These are phyloP conservation scores for Rosa rugosa DNA, from an alignment of 306 rosid species.

Conservation along the genomic window DNA sequence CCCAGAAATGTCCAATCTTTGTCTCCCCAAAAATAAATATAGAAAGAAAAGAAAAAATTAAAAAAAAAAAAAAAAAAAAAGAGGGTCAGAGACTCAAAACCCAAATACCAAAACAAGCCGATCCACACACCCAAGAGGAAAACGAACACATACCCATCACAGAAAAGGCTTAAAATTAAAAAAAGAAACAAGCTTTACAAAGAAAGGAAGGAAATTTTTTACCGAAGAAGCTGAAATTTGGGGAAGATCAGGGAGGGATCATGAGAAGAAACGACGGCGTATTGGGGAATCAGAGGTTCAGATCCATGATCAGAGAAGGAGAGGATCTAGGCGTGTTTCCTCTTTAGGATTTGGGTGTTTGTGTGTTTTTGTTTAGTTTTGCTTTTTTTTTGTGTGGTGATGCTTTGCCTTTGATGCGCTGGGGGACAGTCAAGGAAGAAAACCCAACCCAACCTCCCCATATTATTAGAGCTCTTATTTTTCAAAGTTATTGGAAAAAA, in stretches of 20 bases:
- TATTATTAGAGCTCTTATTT: slow-evolving; percentile 10
- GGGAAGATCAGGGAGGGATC: slow-evolving; percentile 31
- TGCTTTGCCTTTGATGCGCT: slow-evolving; percentile 58
- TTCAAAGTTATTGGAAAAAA: neutral
- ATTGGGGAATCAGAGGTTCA: slow-evolving; percentile 31
- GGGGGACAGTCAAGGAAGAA: slow-evolving; percentile 77
- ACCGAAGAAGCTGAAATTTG: slow-evolving; percentile 30
- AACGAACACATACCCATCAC: slow-evolving; percentile 18
- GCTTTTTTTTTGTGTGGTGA: slow-evolving; percentile 43
- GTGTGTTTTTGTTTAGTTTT: slow-evolving; percentile 22
- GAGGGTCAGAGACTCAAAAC: slow-evolving; percentile 7
- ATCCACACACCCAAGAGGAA: slow-evolving; percentile 33
- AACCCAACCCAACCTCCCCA: slow-evolving; percentile 18
- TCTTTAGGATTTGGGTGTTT: slow-evolving; percentile 36
- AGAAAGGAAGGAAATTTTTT: slow-evolving; percentile 21
- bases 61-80: too few species aligned
- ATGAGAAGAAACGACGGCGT: slow-evolving; percentile 9
- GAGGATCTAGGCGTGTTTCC: slow-evolving; percentile 19
- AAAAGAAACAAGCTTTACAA: neutral
- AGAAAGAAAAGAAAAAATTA: neutral
- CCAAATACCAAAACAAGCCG: slow-evolving; percentile 31
- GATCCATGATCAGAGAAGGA: slow-evolving; percentile 39
- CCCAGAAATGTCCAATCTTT: slow-evolving; percentile 1
- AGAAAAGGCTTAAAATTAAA: neutral
- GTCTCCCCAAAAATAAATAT: neutral